Evolutionary conservation across 306 rosid species (phyloP).

Genomic region (Senna siamea): DNA sequence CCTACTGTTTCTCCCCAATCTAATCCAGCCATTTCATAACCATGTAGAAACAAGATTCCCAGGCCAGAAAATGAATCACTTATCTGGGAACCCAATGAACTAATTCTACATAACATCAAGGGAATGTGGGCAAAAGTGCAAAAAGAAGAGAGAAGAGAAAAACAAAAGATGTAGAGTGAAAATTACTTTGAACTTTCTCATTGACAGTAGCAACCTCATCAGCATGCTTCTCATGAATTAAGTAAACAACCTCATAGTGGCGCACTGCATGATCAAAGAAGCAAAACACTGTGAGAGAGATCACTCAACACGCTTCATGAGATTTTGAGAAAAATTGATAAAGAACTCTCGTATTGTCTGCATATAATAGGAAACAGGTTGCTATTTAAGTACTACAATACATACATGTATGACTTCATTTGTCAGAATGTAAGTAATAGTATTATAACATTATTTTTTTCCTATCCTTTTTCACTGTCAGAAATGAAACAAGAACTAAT

Average conservation of each 20-base stretch:
- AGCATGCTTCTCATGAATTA: conserved; percentile 80
- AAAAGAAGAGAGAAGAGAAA: not conserved
- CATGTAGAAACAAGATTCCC: conserved; percentile 7
- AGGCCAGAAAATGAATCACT: conserved; percentile 18
- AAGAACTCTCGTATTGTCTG: not conserved
- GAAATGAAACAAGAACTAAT: not conserved
- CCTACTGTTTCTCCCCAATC: not conserved
- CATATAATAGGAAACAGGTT: not conserved
- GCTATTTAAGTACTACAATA: conserved; percentile 19
- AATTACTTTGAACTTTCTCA: conserved; percentile 74
- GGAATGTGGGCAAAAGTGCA: not conserved
- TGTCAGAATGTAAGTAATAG: not conserved
- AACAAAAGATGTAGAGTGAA: conserved; percentile 7
- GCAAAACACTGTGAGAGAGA: conserved; percentile 34
- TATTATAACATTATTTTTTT: not conserved
- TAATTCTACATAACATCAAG: conserved; percentile 42
- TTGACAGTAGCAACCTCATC: conserved; percentile 79
- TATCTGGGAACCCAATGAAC: conserved; percentile 35
- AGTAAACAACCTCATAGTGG: conserved; percentile 87
- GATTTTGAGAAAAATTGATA: conserved; percentile 14
- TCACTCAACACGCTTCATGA: conserved; percentile 22
- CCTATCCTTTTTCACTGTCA: conserved; percentile 4
- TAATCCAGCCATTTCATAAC: not conserved
- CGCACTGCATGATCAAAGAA: conserved; percentile 61
- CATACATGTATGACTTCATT: conserved; percentile 18